phyloP scores from a whole-genome alignment of 2,329 filamentous ascomycete genomes.

The Stachybotrys elegans region DNA sequence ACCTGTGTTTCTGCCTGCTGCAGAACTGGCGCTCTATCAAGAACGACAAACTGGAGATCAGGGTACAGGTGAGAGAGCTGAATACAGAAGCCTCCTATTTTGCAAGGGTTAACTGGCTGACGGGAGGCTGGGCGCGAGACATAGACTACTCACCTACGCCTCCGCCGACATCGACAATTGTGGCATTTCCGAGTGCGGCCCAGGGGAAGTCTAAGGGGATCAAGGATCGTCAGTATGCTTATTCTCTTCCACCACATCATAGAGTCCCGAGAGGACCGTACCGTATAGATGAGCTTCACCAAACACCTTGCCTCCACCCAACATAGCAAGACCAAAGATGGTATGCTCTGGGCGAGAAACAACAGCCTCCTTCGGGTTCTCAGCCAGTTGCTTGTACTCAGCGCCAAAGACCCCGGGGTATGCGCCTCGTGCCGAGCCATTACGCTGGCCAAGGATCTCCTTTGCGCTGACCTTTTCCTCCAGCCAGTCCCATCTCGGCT shows the following conservation, averaged over 20 bases:
- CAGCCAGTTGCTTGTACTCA: conserved; percentile 3
- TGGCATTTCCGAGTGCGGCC: conserved; percentile 11
- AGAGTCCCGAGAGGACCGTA: not conserved
- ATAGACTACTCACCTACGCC: conserved; percentile 7
- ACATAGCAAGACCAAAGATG: conserved; percentile 2
- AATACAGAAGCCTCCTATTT: conserved; percentile 24
- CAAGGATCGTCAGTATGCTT: too few species aligned
- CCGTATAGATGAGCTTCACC: conserved; percentile 3
- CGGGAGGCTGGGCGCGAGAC: conserved; percentile 13
- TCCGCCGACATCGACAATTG: conserved; percentile 7
- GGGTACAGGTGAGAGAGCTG: conserved; percentile 21
- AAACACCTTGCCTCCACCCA: conserved; percentile 2
- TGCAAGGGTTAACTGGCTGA: not conserved
- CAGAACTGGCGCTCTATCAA: conserved; percentile 26
- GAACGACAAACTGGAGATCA: conserved; percentile 26
- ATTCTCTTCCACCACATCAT: too few species aligned
- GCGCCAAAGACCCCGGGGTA: conserved; percentile 20
- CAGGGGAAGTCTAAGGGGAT: conserved; percentile 24
- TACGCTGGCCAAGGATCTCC: not conserved
- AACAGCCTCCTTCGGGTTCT: conserved; percentile 6
- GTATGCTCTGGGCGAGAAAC: conserved; percentile 5
- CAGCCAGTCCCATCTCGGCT: conserved; percentile 29
- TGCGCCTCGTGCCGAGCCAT: conserved; percentile 1
- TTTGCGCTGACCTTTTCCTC: conserved; percentile 15
- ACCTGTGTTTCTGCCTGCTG: conserved; percentile 17